Conservation (phyloP, 2,329 filamentous ascomycete species). For the Trichoderma asperellum region DNA sequence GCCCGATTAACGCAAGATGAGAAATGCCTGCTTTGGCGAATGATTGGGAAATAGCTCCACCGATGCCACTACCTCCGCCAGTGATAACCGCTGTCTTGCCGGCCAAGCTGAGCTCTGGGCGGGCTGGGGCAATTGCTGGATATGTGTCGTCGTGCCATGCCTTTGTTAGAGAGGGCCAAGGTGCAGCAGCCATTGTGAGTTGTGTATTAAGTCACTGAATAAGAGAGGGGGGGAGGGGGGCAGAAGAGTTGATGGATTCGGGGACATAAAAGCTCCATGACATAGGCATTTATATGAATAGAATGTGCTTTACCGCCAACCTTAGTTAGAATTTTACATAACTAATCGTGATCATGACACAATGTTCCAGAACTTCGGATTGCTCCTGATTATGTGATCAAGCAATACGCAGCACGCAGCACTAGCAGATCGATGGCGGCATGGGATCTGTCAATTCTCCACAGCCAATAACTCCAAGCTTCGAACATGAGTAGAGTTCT, state of each 20-base stretch:
- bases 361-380: background rate
- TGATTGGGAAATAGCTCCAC: conserved; percentile 8
- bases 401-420: background rate
- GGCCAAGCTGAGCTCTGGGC: background rate
- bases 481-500: background rate
- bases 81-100: conserved; percentile 13
- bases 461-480: background rate
- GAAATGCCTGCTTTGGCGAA: conserved; percentile 14
- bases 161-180: background rate
- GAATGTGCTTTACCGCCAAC: background rate
- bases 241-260: background rate
- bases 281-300: background rate
- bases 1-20: conserved; percentile 1
- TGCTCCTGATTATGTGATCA: background rate
- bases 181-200: background rate
- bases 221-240: background rate
- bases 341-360: background rate
- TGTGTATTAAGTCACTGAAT: background rate
- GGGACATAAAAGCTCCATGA: background rate
- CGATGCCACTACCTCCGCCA: conserved; percentile 4
- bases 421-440: background rate
- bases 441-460: background rate
- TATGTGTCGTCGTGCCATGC: conserved; percentile 2
- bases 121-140: background rate
- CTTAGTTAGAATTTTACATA: background rate